Base-by-base conservation (phyloP, 805 yeast species). In the Saturnispora silvae region DNA sequence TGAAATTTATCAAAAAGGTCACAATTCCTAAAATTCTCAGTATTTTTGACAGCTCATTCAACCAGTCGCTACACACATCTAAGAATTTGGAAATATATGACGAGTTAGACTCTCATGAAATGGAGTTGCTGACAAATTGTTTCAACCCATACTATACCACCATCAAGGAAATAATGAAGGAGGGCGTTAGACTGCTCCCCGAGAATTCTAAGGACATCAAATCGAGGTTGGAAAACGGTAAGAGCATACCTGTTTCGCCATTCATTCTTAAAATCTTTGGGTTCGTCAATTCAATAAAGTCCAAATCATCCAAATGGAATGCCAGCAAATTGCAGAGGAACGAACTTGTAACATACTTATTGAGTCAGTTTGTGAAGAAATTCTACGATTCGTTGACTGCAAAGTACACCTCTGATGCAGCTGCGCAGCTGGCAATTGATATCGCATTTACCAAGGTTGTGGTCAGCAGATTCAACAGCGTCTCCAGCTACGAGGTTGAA, bases 51-150 rank as follows among this genome's bases (percentile, higher is more conserved):
- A 49, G 57, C 5, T 59, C 61, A 3, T 75, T 77, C 43, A 68
- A 67, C 28, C 60, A 70, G 15, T 60, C 64, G 8, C 46, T 72
- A 20, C 56, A 64, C 5, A 3, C 26, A 7, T 60, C 63, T 5
- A 60, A 64, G 19, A 59, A 67, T 13, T 46, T 69, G 20, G 65
- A 67, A n/a, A 51, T 77, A 2, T 67, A 63, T 40, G 52, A 59
- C 6, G 55, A 66, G 3, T 47, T 76, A 37, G 66, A 63, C 15
- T 64, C 65, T 37, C 60, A 72, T 53, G 81, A 76, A 43, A 52
- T 60, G 10, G 67, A 70, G 1, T 60, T 80, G 4, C 75, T 77
- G 45, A 69, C 67, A 11, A 66, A 68, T 16, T 78, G 68, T 45
- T 57, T 74, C 34, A 63, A 66, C 5, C 68, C 66, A 34, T 68